phyloP scores from a whole-genome alignment of 306 rosid species.

The Cucurbita ficifolia region DNA sequence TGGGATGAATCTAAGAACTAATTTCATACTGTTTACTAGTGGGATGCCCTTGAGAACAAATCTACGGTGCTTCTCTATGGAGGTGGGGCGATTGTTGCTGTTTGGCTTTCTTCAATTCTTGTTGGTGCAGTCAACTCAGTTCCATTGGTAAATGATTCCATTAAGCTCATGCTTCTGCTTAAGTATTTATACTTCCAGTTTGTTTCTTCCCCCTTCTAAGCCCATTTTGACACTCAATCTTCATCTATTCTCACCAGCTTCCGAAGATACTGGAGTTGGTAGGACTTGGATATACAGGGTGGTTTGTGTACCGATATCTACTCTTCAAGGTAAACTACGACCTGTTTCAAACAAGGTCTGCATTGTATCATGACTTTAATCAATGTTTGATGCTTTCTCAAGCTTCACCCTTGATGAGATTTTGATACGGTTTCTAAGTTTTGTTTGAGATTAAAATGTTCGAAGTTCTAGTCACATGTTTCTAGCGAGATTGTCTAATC shows the following conservation, averaged over 20 bases:
- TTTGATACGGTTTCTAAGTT: background rate
- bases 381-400: background rate
- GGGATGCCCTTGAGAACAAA: slow-evolving; percentile 98
- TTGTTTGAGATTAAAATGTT: background rate
- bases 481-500: background rate
- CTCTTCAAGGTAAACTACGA: slow-evolving; percentile 61
- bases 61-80: slow-evolving; percentile 83
- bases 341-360: background rate
- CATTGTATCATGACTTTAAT: background rate
- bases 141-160: slow-evolving; percentile 53
- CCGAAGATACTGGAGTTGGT: slow-evolving; percentile 95
- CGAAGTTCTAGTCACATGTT: background rate
- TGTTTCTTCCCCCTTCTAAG: background rate
- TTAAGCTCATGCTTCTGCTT: background rate
- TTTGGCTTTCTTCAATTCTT: slow-evolving; percentile 80
- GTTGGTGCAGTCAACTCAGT: slow-evolving; percentile 89
- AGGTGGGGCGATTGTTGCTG: slow-evolving; percentile 74
- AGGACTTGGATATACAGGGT: slow-evolving; percentile 94
- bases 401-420: background rate
- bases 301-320: slow-evolving; percentile 99
- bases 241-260: slow-evolving; percentile 37
- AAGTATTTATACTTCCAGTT: background rate
- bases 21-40: slow-evolving; percentile 27
- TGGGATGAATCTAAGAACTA: slow-evolving; percentile 1
- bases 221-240: slow-evolving; percentile 1